Conservation (phyloP, 441 rosid species). For the Adansonia gregorii region DNA sequence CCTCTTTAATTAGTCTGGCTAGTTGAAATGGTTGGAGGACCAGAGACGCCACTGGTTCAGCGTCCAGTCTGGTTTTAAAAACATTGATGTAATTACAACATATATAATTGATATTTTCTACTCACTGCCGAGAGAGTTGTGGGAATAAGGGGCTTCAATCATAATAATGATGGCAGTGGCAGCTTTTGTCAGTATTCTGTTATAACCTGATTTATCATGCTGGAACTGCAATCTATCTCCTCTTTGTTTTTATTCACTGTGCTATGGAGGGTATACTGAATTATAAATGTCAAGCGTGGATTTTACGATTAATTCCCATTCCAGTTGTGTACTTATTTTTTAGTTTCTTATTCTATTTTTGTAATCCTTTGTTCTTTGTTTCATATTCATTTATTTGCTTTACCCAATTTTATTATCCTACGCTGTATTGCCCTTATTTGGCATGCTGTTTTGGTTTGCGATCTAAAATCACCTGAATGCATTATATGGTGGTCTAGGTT, state of each 20-base stretch:
- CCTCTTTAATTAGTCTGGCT: background rate
- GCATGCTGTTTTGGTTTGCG: background rate
- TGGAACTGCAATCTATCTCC: background rate
- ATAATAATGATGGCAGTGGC: constrained; percentile 16
- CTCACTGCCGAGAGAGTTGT: background rate
- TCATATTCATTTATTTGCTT: constrained; percentile 20
- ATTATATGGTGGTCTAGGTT: background rate
- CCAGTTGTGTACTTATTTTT: background rate
- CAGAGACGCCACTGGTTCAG: background rate
- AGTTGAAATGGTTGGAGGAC: background rate
- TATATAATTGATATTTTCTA: background rate
- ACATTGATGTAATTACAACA: background rate
- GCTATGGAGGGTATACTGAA: background rate
- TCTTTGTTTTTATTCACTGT: background rate
- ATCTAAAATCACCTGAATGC: constrained; percentile 21
- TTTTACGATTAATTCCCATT: constrained; percentile 19
- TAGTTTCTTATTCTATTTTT: constrained; percentile 17
- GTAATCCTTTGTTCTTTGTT: background rate
- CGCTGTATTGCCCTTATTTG: constrained; percentile 27
- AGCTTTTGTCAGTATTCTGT: constrained; percentile 6
- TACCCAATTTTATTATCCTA: constrained; percentile 20
- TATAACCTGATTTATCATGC: background rate
- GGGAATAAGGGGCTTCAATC: background rate
- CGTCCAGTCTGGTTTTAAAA: background rate
- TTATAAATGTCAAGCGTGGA: background rate